Conservation (phyloP, 495 filamentous ascomycete genomes). For the Hypoxylon lienhwacheense region DNA sequence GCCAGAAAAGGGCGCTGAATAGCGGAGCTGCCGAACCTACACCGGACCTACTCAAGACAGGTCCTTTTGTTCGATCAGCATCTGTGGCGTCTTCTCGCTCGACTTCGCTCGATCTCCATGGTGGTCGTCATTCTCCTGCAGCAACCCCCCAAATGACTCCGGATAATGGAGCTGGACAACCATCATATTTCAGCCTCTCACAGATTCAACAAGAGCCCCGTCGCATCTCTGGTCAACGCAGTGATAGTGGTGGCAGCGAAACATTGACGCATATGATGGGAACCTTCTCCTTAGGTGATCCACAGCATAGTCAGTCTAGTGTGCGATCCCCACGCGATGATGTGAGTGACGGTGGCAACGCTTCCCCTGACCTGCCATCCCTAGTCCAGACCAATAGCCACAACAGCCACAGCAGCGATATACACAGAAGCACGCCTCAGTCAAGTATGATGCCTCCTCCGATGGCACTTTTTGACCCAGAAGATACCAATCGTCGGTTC, state of each 20-base stretch:
- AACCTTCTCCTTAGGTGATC: conserved; percentile 77
- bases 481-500: conserved; percentile 89
- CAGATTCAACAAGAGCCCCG: conserved; percentile 73
- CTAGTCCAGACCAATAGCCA: conserved; percentile 65
- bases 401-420: conserved; percentile 52
- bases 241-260: conserved; percentile 89
- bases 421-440: conserved; percentile 57
- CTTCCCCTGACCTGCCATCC: conserved; percentile 70
- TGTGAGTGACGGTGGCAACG: conserved; percentile 50
- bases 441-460: conserved; percentile 86
- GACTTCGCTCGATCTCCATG: conserved; percentile 89
- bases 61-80: conserved; percentile 80
- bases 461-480: conserved; percentile 94
- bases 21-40: conserved; percentile 74
- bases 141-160: conserved; percentile 89
- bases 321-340: conserved; percentile 63
- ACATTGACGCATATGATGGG: conserved; percentile 80
- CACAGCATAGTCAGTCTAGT: conserved; percentile 40
- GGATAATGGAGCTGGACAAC: conserved; percentile 73
- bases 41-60: conserved; percentile 88
- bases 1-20: conserved; percentile 89
- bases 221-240: conserved; percentile 82
- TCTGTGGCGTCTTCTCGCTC: conserved; percentile 94
- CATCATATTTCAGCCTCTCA: conserved; percentile 88
- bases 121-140: conserved; percentile 68